Percentiles rank a stretch among this genome's conserved stretches.
phyloP scores from a whole-genome alignment of 177 flowering plant genomes.

The Vitis hybrid region DNA sequence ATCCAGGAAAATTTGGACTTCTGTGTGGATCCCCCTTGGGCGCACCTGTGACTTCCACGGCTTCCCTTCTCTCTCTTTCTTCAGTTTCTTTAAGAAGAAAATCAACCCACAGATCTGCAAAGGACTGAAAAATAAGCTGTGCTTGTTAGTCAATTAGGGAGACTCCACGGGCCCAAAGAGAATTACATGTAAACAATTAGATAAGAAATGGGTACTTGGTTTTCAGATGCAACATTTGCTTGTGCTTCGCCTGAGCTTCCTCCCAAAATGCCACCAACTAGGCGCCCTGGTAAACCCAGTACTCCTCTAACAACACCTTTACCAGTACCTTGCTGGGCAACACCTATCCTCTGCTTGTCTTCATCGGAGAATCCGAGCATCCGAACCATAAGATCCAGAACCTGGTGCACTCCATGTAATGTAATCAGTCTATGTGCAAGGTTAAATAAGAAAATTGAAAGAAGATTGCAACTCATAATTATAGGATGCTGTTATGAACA shows the following conservation, averaged over 20 bases:
- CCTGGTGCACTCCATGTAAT: conserved; percentile 39
- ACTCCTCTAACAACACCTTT: conserved; percentile 99
- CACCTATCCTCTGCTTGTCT: conserved; percentile 91
- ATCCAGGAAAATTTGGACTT: conserved; percentile 23
- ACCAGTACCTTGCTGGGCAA: conserved; percentile 87
- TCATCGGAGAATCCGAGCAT: conserved; percentile 97
- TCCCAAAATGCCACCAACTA: conserved; percentile 95
- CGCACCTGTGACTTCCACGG: conserved; percentile 27
- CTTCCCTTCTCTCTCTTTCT: conserved; percentile 73
- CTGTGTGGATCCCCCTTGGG: conserved; percentile 21
- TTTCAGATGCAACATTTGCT: conserved; percentile 57
- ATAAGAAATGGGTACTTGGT: conserved; percentile 49
- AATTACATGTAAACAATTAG: too few relatives aligned
- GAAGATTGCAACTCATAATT: too few relatives aligned
- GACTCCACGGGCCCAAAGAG: too few relatives aligned
- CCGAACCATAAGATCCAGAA: conserved; percentile 94
- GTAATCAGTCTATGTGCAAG: too few relatives aligned
- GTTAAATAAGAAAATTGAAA: too few relatives aligned
- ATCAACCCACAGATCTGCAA: conserved; percentile 99
- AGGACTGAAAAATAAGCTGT: conserved; percentile 57
- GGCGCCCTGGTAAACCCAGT: conserved; percentile 90
- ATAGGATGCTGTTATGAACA: too few relatives aligned
- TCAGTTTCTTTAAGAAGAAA: conserved; percentile 93
- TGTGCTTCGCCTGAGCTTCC: conserved; percentile 56
- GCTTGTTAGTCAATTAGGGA: background rate